These are phyloP conservation scores for Saturnispora saitoi DNA, from an alignment of 805 yeast species.

Conservation along the genomic window DNA sequence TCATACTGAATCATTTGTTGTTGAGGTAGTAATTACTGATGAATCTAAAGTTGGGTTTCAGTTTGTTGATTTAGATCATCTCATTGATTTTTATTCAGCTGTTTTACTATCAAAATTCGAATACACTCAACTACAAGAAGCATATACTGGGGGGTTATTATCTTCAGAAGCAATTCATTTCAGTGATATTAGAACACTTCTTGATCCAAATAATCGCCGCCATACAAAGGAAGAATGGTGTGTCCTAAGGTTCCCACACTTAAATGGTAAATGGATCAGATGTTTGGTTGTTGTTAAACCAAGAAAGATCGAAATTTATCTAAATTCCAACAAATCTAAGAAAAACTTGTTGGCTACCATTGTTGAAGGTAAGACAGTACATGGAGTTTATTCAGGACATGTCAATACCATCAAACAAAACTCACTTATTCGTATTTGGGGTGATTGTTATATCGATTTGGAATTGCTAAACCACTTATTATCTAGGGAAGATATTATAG, in stretches of 20 bases:
- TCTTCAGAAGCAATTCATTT: slow-evolving; percentile 49
- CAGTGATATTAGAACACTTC: slow-evolving; percentile 49
- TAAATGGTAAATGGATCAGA: slow-evolving; percentile 50
- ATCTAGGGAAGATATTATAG: slow-evolving; percentile 15
- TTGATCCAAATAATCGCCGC: slow-evolving; percentile 38
- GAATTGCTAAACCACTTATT: slow-evolving; percentile 13
- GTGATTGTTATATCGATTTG: slow-evolving; percentile 43
- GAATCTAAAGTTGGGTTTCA: slow-evolving; percentile 19
- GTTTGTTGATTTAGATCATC: slow-evolving; percentile 21
- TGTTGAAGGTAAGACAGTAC: slow-evolving; percentile 35
- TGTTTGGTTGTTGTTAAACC: slow-evolving; percentile 40
- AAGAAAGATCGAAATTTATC: slow-evolving; percentile 48
- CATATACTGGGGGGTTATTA: slow-evolving; percentile 56
- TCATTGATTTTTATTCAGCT: slow-evolving; percentile 33
- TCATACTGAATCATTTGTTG: slow-evolving; percentile 4
- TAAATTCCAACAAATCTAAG: slow-evolving; percentile 39
- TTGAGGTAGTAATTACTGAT: slow-evolving; percentile 21
- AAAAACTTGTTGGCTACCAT: slow-evolving; percentile 45
- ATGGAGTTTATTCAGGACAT: slow-evolving; percentile 52
- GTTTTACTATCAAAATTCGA: slow-evolving; percentile 50
- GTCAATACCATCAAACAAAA: slow-evolving; percentile 49
- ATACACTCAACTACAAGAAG: slow-evolving; percentile 46
- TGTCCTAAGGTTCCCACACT: slow-evolving; percentile 49
- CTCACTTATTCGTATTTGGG: slow-evolving; percentile 46
- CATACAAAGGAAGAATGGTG: slow-evolving; percentile 52